Percentiles rank a stretch among this genome's conserved stretches.
These are phyloP conservation scores for Gamsiella multidivaricata DNA, from an alignment of 192 early-diverging fungal genomes.

Conservation along the genomic window DNA sequence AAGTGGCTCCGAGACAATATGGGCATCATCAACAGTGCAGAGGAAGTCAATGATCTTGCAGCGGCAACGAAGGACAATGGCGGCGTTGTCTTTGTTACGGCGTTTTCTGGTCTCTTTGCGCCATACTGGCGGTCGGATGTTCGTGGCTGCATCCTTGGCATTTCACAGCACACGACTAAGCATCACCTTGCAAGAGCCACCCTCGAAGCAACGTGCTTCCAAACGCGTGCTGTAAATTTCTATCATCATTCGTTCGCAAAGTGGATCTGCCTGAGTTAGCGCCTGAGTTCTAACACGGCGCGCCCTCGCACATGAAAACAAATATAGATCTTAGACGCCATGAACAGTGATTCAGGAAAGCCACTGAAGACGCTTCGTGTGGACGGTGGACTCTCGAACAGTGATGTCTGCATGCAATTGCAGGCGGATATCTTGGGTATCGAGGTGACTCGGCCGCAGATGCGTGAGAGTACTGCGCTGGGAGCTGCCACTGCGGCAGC, in stretches of 20 bases:
- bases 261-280: too few relatives aligned
- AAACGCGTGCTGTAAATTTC: slow-evolving; percentile 73
- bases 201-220: slow-evolving; percentile 91
- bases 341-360: slow-evolving; percentile 81
- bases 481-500: slow-evolving; percentile 94
- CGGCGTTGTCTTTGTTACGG: slow-evolving; percentile 95
- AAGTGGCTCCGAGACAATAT: slow-evolving; percentile 93
- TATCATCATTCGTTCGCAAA: background rate
- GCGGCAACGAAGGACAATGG: slow-evolving; percentile 76
- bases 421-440: slow-evolving; percentile 88
- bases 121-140: slow-evolving; percentile 96
- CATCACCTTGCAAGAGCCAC: slow-evolving; percentile 89
- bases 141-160: slow-evolving; percentile 84
- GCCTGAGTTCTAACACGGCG: too few relatives aligned
- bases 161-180: slow-evolving; percentile 90
- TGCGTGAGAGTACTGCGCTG: slow-evolving; percentile 92
- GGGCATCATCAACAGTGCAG: slow-evolving; percentile 77
- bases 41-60: slow-evolving; percentile 82
- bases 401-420: slow-evolving; percentile 92
- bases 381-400: slow-evolving; percentile 96
- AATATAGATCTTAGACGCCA: slow-evolving; percentile 86
- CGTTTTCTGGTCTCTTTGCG: slow-evolving; percentile 93
- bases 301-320: too few relatives aligned
- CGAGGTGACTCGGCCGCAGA: slow-evolving; percentile 82
- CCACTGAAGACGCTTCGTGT: slow-evolving; percentile 82